Conservation (phyloP, 108 stramenopile species). For the Mayamaea pseudoterrestris region DNA sequence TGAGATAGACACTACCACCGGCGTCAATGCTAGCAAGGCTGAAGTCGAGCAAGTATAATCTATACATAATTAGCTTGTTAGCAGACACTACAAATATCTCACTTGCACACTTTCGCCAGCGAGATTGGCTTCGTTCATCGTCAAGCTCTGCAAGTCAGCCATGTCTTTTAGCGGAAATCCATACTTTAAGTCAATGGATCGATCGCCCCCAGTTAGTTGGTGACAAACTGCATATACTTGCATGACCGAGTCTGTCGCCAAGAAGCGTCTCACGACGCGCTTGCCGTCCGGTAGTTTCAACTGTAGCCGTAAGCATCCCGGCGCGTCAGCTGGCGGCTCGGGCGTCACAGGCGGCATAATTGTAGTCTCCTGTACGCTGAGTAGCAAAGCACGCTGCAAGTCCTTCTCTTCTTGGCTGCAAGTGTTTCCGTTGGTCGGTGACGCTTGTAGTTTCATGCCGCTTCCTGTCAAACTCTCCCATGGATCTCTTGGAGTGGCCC, state of each 20-base stretch:
- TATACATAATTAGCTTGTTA: not conserved
- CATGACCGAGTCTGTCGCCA: conserved; percentile 29
- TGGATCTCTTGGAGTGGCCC: conserved; percentile 34
- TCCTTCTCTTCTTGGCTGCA: conserved; percentile 60
- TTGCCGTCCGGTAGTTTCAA: conserved; percentile 55
- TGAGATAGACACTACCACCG: too few species aligned
- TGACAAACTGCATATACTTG: conserved; percentile 46
- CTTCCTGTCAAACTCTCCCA: conserved; percentile 59
- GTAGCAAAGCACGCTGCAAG: conserved; percentile 55
- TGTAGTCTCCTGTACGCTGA: not conserved
- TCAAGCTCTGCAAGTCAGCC: conserved; percentile 10
- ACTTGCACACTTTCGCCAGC: conserved; percentile 59
- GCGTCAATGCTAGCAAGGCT: too few species aligned
- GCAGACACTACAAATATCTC: not conserved
- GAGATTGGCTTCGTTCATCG: conserved; percentile 50
- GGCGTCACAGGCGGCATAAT: conserved; percentile 8
- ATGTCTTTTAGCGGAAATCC: conserved; percentile 71
- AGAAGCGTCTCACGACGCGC: conserved; percentile 42
- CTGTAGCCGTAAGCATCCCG: conserved; percentile 45
- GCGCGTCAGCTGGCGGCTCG: conserved; percentile 40
- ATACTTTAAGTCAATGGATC: conserved; percentile 35
- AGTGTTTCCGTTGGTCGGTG: conserved; percentile 59
- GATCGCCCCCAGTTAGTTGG: conserved; percentile 15
- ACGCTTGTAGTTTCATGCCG: conserved; percentile 64
- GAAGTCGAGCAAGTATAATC: too few species aligned